Conservation (phyloP, 306 rosid genomes). For the Rubus parviflorus region DNA sequence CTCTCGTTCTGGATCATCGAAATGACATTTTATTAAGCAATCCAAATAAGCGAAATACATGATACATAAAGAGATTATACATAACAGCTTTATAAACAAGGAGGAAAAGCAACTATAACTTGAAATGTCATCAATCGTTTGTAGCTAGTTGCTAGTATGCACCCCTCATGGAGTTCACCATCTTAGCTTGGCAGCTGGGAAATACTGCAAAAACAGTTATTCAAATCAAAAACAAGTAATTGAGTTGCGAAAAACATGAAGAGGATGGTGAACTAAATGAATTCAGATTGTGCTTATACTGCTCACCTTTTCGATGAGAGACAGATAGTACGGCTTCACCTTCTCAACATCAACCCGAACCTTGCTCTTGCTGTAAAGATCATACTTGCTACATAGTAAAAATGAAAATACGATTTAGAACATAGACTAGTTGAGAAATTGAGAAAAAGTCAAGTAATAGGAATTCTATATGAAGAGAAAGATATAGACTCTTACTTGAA, state of each 20-base stretch:
- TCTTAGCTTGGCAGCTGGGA: conserved; percentile 61
- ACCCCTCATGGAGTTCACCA: conserved; percentile 48
- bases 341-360: conserved; percentile 56
- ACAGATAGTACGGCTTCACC: conserved; percentile 78
- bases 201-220: conserved; percentile 53
- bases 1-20: neutral
- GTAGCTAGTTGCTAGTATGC: neutral
- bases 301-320: conserved; percentile 67
- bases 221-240: neutral
- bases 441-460: neutral
- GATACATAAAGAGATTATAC: conserved; percentile 6
- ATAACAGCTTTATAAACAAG: neutral
- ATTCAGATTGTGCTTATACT: neutral
- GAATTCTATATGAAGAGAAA: neutral
- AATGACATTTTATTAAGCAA: conserved; percentile 7
- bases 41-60: neutral
- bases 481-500: conserved; percentile 51
- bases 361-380: conserved; percentile 85
- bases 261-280: neutral
- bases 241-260: neutral
- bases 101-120: conserved; percentile 19
- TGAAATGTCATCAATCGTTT: conserved; percentile 1
- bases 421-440: neutral
- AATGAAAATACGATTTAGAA: conserved; percentile 5
- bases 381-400: conserved; percentile 60